Evolutionary conservation across 495 filamentous ascomycete genomes (phyloP).

Genomic region (Cercophora sp.): DNA sequence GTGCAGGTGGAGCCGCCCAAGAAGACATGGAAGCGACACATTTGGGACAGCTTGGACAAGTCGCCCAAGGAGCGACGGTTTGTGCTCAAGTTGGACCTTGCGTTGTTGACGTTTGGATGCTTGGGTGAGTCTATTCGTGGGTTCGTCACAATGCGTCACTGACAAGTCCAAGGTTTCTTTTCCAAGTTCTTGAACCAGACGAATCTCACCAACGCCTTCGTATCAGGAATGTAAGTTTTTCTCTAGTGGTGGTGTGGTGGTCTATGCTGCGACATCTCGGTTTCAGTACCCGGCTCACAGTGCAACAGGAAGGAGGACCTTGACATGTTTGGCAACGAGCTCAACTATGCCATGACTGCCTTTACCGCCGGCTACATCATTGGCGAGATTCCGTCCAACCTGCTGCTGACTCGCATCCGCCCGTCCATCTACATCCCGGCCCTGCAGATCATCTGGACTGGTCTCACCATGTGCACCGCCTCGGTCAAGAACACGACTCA

Average conservation of each 20-base stretch:
- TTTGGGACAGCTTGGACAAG: constrained; percentile 63
- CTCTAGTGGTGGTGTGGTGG: constrained; percentile 25
- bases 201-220: constrained; percentile 56
- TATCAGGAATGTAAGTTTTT: constrained; percentile 14
- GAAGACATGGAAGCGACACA: constrained; percentile 36
- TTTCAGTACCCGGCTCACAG: constrained; percentile 26
- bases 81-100: constrained; percentile 56
- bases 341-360: constrained; percentile 47
- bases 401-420: constrained; percentile 42
- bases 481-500: constrained; percentile 45
- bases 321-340: constrained; percentile 51
- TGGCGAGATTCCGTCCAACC: constrained; percentile 53
- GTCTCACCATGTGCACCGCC: constrained; percentile 48
- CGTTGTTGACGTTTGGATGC: constrained; percentile 39
- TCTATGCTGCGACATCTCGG: too few species aligned
- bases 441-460: constrained; percentile 39
- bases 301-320: constrained; percentile 58
- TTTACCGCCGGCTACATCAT: constrained; percentile 65
- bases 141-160: too few species aligned
- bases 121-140: neutral
- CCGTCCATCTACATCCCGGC: constrained; percentile 59
- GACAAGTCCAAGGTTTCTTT: constrained; percentile 47
- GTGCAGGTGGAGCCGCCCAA: constrained; percentile 14
- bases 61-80: constrained; percentile 56
- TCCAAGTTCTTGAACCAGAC: constrained; percentile 57